Base-by-base conservation (phyloP, 345 rosid genomes). In the Moricandia moricandioides region DNA sequence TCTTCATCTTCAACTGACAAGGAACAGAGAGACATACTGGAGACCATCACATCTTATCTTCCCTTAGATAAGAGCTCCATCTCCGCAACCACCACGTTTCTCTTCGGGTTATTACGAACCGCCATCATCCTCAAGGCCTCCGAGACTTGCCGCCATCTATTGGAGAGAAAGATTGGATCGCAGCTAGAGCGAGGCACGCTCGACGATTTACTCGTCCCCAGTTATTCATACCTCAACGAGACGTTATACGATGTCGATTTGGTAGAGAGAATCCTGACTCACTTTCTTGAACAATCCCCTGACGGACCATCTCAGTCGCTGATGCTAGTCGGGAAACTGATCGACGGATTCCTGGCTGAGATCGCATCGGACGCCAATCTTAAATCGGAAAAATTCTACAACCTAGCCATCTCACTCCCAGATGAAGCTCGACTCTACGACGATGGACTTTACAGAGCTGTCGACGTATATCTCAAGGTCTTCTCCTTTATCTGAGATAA, bases 391-490 rank as follows among this genome's bases (percentile, higher is more conserved):
- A 84, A 82, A 52, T 90, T 95, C 81, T 88, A 86, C 78, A 83
- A 81, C 59, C 84, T 95, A 12, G 93, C 93, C 0, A 80, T 84
- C 29, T 85, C 90, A 7, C 89, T 91, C 6, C 97, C 99, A 0
- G 91, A 90, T 51, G 85, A 88, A 76, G 96, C 97, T 69, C 80
- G 99, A n/a, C 87, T 88, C 52, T 92, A 85, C 67, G 97, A 95
- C 43, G 97, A 95, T 76, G 96, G 99, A n/a, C 92, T 95, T 1
- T 95, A 95, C 84, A 85, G 99, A 78, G 93, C 99, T n/a, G 84
- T 95, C 13, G 97, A 95, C 65, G 86, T 95, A 21, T 95, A 90
- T 74, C 96, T 95, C 69, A 95, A 91, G 97, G 98, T 21, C 24
- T 21, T 21, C 24, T 21, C 1, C 24, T 21, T 0, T 0, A 21